Conservation (phyloP, 768 basidiomycete species). For the Podaxis carcinomalis region DNA sequence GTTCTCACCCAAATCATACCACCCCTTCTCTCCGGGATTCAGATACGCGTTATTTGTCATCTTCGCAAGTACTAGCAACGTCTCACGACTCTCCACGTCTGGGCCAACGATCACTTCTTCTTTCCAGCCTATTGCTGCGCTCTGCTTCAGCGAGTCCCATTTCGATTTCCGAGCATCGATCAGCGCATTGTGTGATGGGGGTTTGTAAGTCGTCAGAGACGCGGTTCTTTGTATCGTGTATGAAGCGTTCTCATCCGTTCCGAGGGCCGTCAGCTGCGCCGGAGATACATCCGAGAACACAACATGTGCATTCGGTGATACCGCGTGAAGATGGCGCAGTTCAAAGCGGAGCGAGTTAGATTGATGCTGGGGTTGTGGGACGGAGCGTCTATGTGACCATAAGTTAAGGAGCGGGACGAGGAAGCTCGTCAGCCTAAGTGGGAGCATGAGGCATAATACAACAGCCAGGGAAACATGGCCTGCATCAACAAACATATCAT, state of each 20-base stretch:
- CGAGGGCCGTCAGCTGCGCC: conserved; percentile 7
- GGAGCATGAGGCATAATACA: conserved; percentile 44
- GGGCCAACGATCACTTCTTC: conserved; percentile 72
- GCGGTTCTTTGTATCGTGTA: conserved; percentile 28
- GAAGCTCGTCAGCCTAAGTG: conserved; percentile 41
- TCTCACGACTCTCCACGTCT: conserved; percentile 71
- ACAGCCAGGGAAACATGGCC: background rate
- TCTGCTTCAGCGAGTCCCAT: conserved; percentile 42
- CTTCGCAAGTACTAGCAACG: conserved; percentile 81
- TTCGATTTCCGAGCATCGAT: conserved; percentile 18
- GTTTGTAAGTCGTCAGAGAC: conserved; percentile 28
- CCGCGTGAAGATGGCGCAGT: conserved; percentile 59
- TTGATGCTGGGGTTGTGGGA: conserved; percentile 8
- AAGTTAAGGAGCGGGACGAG: conserved; percentile 39
- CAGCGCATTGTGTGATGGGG: conserved; percentile 43
- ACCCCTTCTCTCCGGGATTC: conserved; percentile 51
- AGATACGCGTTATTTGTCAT: conserved; percentile 95
- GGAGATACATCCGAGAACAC: conserved; percentile 47
- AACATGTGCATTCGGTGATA: conserved; percentile 43
- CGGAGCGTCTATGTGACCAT: conserved; percentile 11
- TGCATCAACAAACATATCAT: background rate
- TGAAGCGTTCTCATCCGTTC: conserved; percentile 15
- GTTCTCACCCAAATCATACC: conserved; percentile 70
- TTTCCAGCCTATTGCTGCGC: conserved; percentile 56
- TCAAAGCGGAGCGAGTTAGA: conserved; percentile 38